phyloP scores from a whole-genome alignment of 106 monocot genomes.

The Apostasia ramifera region DNA sequence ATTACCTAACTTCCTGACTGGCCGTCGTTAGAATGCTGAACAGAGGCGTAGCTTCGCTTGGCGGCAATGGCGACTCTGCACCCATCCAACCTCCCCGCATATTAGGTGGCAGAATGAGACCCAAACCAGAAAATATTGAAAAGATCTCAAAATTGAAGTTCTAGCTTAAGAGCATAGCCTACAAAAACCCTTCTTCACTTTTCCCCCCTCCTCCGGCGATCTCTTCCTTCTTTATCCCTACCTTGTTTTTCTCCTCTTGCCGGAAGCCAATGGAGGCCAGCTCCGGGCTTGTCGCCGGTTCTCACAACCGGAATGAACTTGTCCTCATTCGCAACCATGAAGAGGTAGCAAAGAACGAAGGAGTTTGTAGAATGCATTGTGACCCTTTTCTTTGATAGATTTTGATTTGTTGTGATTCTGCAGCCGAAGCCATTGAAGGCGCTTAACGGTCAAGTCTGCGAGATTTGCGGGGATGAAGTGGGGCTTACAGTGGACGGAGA shows the following conservation, averaged over 20 bases:
- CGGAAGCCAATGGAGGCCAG: constrained; percentile 67
- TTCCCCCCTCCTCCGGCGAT: background rate
- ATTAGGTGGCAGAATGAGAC: constrained; percentile 37
- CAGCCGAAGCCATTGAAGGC: constrained; percentile 58
- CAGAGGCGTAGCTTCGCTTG: constrained; percentile 41
- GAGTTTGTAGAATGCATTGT: background rate
- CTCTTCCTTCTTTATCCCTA: background rate
- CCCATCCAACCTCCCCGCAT: constrained; percentile 28
- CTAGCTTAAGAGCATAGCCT: constrained; percentile 10
- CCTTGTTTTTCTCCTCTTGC: background rate
- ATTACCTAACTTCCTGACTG: constrained; percentile 1
- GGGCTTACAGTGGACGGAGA: constrained; percentile 76
- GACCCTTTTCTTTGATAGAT: background rate
- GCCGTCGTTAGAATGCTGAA: background rate
- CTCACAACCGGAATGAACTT: constrained; percentile 94
- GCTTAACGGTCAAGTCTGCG: constrained; percentile 73
- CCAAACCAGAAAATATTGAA: background rate
- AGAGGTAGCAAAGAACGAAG: constrained; percentile 41
- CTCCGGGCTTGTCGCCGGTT: constrained; percentile 85
- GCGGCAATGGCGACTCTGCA: constrained; percentile 88
- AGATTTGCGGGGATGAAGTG: constrained; percentile 87
- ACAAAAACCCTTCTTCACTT: constrained; percentile 22
- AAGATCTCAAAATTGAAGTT: background rate
- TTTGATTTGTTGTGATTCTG: constrained; percentile 10
- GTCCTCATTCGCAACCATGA: constrained; percentile 88